Base-by-base conservation (phyloP, 2,329 filamentous ascomycete genomes). In the Ophiosphaerella herpotricha region DNA sequence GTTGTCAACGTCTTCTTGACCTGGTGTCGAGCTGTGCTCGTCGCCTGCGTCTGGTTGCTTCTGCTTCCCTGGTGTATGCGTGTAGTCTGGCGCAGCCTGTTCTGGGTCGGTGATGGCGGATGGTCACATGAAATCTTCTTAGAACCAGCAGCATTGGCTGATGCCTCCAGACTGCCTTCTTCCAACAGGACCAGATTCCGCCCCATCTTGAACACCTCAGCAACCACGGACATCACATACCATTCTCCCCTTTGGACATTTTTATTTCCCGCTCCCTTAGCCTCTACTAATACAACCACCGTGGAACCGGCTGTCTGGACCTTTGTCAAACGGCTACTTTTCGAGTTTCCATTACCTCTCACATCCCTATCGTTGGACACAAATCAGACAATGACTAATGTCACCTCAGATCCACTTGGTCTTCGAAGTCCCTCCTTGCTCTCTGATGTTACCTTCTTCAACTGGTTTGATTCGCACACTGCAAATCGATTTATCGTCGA, bases 11-110 rank as follows among this genome's bases (percentile, higher is more conserved):
- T 90, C 58, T 59, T 93, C 32, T 70, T 92, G 23, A 87, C 88
- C 9, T 96, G 90, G 88, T 77, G 90, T 52, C 85, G 94, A 32
- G 90, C 87, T 36, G 73, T 86, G 24, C 75, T 97, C 43, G 94
- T 97, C 29, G 82, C 83, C 9, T 86, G 87, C 47, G 90, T 99
- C 18, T 99, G 95, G 94, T 80, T 97, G 18, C 85, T 88, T 42
- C 87, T 89, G 78, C 80, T 99, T 39, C 94, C 94, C 1, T 97
- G 90, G 77, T 85, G 89, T 39, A 96, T 97, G 83, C 85, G 95
- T 63, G 87, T 89, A 33, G 86, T 95, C 39, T 99, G 94, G 95
- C 85, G 93, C 34, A 88, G 91, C 53, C 81, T 97, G 60, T 97
- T 99, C 76, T 99, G 92, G 91, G 78, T 96, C 54, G 92, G 89